These are phyloP conservation scores for Trichothecium sympodiale DNA, from an alignment of 2,329 filamentous ascomycete species.

Conservation along the genomic window DNA sequence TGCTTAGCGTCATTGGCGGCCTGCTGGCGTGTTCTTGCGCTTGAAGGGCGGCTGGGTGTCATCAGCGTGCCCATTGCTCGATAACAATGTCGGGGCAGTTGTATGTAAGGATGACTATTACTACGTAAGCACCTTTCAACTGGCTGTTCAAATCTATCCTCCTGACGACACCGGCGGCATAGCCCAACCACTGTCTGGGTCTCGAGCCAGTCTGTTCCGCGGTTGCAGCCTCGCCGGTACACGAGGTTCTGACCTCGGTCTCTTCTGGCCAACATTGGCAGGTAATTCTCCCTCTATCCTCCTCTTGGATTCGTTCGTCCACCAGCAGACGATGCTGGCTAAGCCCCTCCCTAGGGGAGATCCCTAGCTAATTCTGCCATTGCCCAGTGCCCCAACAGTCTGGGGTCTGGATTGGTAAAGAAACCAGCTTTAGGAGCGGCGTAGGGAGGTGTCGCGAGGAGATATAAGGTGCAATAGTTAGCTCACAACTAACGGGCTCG, in stretches of 20 bases:
- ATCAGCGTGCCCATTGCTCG: neutral
- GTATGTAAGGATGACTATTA: neutral
- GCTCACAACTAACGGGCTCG: neutral
- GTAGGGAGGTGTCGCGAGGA: neutral
- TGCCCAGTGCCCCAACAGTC: too few relatives aligned
- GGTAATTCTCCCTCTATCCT: neutral
- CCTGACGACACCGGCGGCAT: too few relatives aligned
- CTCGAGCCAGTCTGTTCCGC: too few relatives aligned
- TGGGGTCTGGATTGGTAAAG: neutral
- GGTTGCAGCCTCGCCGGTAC: too few relatives aligned
- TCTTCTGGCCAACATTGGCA: too few relatives aligned
- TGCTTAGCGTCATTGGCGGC: neutral
- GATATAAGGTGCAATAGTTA: neutral
- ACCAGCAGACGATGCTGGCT: neutral
- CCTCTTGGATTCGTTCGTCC: neutral
- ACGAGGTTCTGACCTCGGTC: too few relatives aligned
- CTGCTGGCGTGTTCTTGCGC: neutral
- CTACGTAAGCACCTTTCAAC: neutral
- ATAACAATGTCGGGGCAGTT: constrained; percentile 1
- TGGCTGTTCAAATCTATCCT: neutral
- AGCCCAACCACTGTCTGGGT: too few relatives aligned
- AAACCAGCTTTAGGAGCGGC: neutral
- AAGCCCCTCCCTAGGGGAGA: neutral
- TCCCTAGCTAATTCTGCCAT: too few relatives aligned
- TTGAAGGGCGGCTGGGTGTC: neutral